Evolutionary conservation across 179 eudicot species (phyloP), one percentile per base, ranked within the genome.

Genomic region (Nepenthes alata): DNA sequence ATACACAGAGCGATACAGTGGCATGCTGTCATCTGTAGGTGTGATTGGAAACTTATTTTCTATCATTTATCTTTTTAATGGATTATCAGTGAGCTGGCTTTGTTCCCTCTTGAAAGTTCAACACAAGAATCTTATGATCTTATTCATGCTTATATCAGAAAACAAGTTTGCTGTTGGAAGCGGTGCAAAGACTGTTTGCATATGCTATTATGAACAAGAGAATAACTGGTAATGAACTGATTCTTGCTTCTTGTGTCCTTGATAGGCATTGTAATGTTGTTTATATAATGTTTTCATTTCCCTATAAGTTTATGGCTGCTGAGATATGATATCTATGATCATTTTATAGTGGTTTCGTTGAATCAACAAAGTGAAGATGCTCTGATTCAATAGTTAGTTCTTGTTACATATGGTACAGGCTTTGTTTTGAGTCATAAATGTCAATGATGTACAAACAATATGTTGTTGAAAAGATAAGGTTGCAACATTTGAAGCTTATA

Each of bases 111-210:
- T 37, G 45, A 36, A 37, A 55, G 58, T 41, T 12, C 5, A 53
- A 37, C 41, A 13, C 13, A 37, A 44, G 10, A 16, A 41, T 65
- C 67, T 65, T 49, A 65, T 53, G 41, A 12, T 38, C 45, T 69
- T 13, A 11, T 38, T 57, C 67, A 55, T 56, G 59, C 51, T 73
- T 60, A 61, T 66, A 67, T 66, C 84, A 93, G 98, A 91, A 71
- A 93, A 93, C 78, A 93, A 93, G 81, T 93, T 93, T 72, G 96
- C 98, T 71, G 98, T 93, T 68, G 98, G 98, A 74, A 93, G 98
- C 78, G 98, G 98, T 68, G 98, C 98, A 59, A 93, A 93, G 79
- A 86, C 98, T 69, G 93, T 93, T 73, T 93, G 98, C 66, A 76
- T 93, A 77, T 93, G 98, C 85, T 93, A 93, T 76, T 93, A 93